Conservation (phyloP, 352 stramenopile genomes). For the Thraustochytrium striatum region DNA sequence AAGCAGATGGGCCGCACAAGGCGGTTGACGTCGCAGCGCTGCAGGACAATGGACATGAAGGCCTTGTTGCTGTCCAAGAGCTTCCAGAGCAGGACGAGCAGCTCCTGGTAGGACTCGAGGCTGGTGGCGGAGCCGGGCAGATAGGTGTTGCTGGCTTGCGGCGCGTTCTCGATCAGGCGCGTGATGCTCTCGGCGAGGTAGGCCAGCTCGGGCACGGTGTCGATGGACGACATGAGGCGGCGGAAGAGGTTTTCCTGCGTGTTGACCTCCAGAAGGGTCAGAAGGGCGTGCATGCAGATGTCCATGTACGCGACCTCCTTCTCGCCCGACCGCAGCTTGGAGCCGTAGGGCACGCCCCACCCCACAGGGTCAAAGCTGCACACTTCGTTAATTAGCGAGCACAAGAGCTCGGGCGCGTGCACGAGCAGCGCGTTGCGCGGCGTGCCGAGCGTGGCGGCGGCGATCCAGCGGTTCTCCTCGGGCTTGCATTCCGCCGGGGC, state of each 20-base stretch:
- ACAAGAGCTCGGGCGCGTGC: constrained; percentile 90
- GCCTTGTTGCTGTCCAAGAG: constrained; percentile 92
- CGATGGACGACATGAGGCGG: constrained; percentile 63
- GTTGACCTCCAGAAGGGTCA: constrained; percentile 79
- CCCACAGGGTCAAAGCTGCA: constrained; percentile 85
- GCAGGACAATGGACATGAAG: constrained; percentile 80
- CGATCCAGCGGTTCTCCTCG: constrained; percentile 82
- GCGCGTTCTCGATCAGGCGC: constrained; percentile 93
- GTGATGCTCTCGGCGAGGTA: constrained; percentile 86
- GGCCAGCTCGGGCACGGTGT: constrained; percentile 71
- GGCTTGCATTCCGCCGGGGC: constrained; percentile 80
- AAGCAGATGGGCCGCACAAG: constrained; percentile 67
- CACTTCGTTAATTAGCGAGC: constrained; percentile 90
- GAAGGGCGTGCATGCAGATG: constrained; percentile 81
- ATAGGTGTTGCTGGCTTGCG: constrained; percentile 85
- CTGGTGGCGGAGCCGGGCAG: constrained; percentile 85
- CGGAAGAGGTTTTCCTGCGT: constrained; percentile 70
- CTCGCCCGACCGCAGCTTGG: constrained; percentile 78
- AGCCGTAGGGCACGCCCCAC: constrained; percentile 77
- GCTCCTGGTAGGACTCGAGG: constrained; percentile 93
- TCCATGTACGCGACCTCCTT: constrained; percentile 79
- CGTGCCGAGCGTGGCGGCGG: constrained; percentile 65
- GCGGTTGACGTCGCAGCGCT: constrained; percentile 86
- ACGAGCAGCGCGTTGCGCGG: constrained; percentile 52
- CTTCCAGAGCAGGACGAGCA: constrained; percentile 97